These are phyloP conservation scores for Yamadazyma pseudoaaseri DNA, from an alignment of 1,139 yeast species.

Conservation along the genomic window DNA sequence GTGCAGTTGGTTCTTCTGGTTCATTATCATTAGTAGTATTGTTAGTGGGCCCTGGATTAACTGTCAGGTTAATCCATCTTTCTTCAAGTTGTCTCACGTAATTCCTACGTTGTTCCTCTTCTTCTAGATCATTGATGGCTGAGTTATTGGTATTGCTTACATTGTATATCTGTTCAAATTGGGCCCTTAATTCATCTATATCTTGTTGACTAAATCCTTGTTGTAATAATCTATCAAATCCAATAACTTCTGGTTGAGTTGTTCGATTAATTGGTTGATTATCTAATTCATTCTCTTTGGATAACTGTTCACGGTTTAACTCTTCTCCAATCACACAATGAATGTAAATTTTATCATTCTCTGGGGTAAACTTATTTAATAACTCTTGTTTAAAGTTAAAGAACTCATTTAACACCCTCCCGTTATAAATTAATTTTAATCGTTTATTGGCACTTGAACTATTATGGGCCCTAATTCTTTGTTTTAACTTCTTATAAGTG, in stretches of 20 bases:
- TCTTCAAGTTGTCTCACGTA: slow-evolving; percentile 71
- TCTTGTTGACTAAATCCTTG: slow-evolving; percentile 85
- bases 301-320: slow-evolving; percentile 56
- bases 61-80: slow-evolving; percentile 86
- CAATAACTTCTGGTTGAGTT: slow-evolving; percentile 70
- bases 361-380: slow-evolving; percentile 15
- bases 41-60: slow-evolving; percentile 17
- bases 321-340: slow-evolving; percentile 84
- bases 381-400: slow-evolving; percentile 57
- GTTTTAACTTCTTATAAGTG: slow-evolving; percentile 14
- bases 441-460: slow-evolving; percentile 42
- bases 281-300: slow-evolving; percentile 62
- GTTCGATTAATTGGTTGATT: slow-evolving; percentile 43
- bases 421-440: slow-evolving; percentile 70
- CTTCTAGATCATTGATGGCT: slow-evolving; percentile 42
- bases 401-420: slow-evolving; percentile 63
- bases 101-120: slow-evolving; percentile 35
- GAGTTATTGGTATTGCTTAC: slow-evolving; percentile 13
- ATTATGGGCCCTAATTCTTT: slow-evolving; percentile 27
- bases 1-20: slow-evolving; percentile 14
- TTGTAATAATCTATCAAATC: slow-evolving; percentile 77
- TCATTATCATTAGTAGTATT: slow-evolving; percentile 7
- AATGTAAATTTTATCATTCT: slow-evolving; percentile 45
- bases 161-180: slow-evolving; percentile 63
- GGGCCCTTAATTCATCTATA: slow-evolving; percentile 66